Percentiles rank a stretch among this genome's conserved stretches.
phyloP scores from a whole-genome alignment of 2,329 filamentous ascomycete species.

The Stenocarpella maydis region DNA sequence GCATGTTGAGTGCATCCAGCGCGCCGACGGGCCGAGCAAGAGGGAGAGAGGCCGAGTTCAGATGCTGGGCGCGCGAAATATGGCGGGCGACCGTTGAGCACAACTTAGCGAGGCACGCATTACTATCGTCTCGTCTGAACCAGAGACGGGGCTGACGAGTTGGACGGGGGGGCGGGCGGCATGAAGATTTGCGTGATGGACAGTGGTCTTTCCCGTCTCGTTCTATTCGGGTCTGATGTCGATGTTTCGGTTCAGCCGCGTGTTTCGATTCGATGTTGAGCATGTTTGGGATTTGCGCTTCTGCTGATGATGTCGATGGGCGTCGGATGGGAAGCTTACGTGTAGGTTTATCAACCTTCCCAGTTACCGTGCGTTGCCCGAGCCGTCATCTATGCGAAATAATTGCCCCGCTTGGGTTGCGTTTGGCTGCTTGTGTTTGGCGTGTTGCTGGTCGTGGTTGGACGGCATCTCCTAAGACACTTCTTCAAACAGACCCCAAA shows the following conservation, averaged over 20 bases:
- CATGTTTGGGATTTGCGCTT: conserved; percentile 33
- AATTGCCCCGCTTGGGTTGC: neutral
- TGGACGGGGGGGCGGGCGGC: conserved; percentile 3
- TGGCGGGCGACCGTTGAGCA: conserved; percentile 9
- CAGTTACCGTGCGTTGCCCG: neutral
- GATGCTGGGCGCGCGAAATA: neutral
- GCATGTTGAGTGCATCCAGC: neutral
- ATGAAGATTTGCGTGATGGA: conserved; percentile 24
- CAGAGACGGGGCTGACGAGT: neutral
- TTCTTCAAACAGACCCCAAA: too few relatives aligned
- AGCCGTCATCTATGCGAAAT: conserved; percentile 13
- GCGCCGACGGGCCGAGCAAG: conserved; percentile 6
- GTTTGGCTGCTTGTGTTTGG: conserved; percentile 13
- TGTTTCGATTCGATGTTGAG: conserved; percentile 32
- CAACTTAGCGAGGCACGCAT: neutral
- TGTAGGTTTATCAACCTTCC: neutral
- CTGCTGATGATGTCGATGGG: conserved; percentile 21
- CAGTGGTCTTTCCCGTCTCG: conserved; percentile 21
- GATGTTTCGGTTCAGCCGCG: conserved; percentile 32
- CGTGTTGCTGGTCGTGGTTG: neutral
- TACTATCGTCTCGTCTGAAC: conserved; percentile 7
- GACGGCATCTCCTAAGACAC: too few relatives aligned
- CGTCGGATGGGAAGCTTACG: conserved; percentile 6
- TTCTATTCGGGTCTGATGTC: conserved; percentile 19
- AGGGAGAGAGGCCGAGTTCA: neutral